Evolutionary conservation across 495 filamentous ascomycete species (phyloP).

Genomic region (Penicillium simplicissimum): DNA sequence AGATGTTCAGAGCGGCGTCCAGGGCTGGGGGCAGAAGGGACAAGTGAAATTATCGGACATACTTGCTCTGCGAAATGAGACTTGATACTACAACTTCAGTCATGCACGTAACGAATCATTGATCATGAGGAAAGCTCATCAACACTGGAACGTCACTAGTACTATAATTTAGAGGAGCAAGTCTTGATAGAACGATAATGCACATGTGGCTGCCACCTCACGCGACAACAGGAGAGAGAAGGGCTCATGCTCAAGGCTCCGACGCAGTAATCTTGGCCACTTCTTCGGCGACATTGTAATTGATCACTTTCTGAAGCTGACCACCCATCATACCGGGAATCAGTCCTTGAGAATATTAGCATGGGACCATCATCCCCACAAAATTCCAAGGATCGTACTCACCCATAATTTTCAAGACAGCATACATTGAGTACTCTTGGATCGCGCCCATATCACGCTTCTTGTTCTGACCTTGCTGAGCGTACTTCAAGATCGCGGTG

Average conservation of each 20-base stretch:
- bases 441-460: slow-evolving; percentile 36
- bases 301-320: slow-evolving; percentile 8
- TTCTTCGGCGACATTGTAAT: slow-evolving; percentile 19
- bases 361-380: background rate
- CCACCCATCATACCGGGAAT: slow-evolving; percentile 13
- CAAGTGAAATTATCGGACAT: slow-evolving; percentile 65
- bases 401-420: slow-evolving; percentile 37
- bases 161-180: background rate
- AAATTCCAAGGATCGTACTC: background rate
- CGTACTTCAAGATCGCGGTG: slow-evolving; percentile 29
- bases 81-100: slow-evolving; percentile 10
- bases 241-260: background rate
- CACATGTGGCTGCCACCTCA: background rate
- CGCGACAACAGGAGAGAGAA: background rate
- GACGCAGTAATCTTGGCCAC: slow-evolving; percentile 5
- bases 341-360: slow-evolving; percentile 11
- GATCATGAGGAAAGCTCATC: background rate
- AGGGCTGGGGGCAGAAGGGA: slow-evolving; percentile 82
- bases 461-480: slow-evolving; percentile 29
- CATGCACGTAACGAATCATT: background rate
- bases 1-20: slow-evolving; percentile 66
- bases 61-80: slow-evolving; percentile 57
- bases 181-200: background rate
- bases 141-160: background rate
- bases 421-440: slow-evolving; percentile 39